phyloP scores from a whole-genome alignment of 2,329 filamentous ascomycete genomes.

The Neurospora crassa region DNA sequence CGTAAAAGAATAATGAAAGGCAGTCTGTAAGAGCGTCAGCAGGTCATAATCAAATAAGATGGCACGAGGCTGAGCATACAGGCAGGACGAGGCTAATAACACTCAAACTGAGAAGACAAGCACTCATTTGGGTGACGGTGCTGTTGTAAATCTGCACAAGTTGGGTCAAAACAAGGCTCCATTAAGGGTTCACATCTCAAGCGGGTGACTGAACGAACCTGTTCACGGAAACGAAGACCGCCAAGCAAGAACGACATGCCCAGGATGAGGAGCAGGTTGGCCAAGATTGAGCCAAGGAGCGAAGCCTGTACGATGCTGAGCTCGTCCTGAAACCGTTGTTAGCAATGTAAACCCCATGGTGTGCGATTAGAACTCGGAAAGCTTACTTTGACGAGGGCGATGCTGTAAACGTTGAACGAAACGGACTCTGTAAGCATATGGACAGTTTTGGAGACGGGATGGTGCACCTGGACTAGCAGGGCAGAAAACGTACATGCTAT shows the following conservation, averaged over 20 bases:
- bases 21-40: conserved; percentile 46
- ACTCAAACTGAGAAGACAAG: conserved; percentile 79
- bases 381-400: conserved; percentile 60
- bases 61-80: conserved; percentile 33
- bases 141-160: conserved; percentile 70
- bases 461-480: conserved; percentile 16
- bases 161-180: conserved; percentile 3
- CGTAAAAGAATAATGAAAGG: conserved; percentile 82
- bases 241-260: conserved; percentile 88
- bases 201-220: conserved; percentile 37
- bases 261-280: conserved; percentile 79
- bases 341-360: conserved; percentile 9
- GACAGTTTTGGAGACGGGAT: conserved; percentile 9
- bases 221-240: conserved; percentile 78
- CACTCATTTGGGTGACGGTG: conserved; percentile 93
- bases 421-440: conserved; percentile 25
- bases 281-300: conserved; percentile 77
- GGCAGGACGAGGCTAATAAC: conserved; percentile 83
- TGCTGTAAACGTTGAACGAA: conserved; percentile 37
- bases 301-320: conserved; percentile 90
- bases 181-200: background rate
- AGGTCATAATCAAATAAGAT: conserved; percentile 19
- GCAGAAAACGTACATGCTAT: conserved; percentile 42
- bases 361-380: background rate
- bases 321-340: conserved; percentile 44